Base-by-base conservation (phyloP, 1,284 basidiomycete species). In the Irpex rosettiformis region DNA sequence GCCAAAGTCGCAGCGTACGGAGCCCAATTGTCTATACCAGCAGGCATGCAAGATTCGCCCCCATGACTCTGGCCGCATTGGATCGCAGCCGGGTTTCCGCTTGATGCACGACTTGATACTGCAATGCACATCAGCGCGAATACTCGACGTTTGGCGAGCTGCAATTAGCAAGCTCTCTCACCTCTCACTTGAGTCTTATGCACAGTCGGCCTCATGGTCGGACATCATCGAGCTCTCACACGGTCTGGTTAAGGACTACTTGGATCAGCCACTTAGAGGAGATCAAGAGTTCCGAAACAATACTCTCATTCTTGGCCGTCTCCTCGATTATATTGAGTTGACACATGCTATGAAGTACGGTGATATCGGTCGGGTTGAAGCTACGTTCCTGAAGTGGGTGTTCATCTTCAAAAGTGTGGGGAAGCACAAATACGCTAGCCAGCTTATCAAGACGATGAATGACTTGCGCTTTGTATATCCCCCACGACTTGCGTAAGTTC, bases 41-140 rank as follows among this genome's bases (percentile, higher is more conserved):
- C 71, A 72, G 56, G 6, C 55, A 0, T 69, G 59, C 1, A 61
- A 58, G 45, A 43, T 70, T 1, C 61, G 68, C 27, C 33, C 55
- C 3, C 61, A 65, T 24, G 72, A 77, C 51, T 45, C 42, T 45
- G 42, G 42, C 0, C 69, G 69, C 21, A 67, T 77, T 11, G 58
- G 52, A 28, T 54, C 53, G 1, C 69, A 70, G 5, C 72, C 74
- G 0, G 69, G 69, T 0, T 76, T 77, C 58, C 67, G 72, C 3
- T 57, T 61, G 2, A 72, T 73, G 63, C 75, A 77, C 49, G 70
- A 77, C 16, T 40, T 72, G 1, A 72, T 77, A 6, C 54, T 63
- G 3, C 71, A 77, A 47, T 28, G 52, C 37, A 55, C 30, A 4
- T 10, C 42, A 7, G 42, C 42, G 21, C 42, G 42, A n/a, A 45